Evolutionary conservation across 495 filamentous ascomycete species (phyloP), one percentile per base, ranked within the genome.

Genomic region (Xylaria telfairii): DNA sequence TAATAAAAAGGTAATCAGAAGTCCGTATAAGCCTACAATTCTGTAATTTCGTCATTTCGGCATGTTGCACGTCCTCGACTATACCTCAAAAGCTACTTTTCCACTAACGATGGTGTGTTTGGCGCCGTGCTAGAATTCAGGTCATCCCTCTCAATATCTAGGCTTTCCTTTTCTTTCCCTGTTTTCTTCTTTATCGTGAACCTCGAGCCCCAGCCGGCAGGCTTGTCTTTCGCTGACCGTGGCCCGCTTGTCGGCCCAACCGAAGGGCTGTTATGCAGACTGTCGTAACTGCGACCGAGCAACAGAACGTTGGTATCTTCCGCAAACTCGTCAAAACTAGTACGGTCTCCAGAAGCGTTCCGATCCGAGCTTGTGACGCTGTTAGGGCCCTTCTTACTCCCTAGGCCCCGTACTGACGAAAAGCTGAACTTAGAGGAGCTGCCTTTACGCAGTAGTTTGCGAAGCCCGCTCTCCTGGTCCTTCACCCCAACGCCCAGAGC

Each of bases 371-470:
- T 78, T 49, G 79, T 77, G 2, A 78, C 80, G 56, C 77, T 86
- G 73, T 83, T 80, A 8, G 84, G 81, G 3, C 86, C 87, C 69
- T 90, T 91, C 78, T 91, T 92, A 61, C 89, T 87, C 72, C 92
- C 90, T 17, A 86, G 72, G 15, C 83, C 82, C 5, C 76, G 70
- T n/a, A 78, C 76, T 72, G 90, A 92, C 7, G 91, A 87, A 28
- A 90, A 80, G 75, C 89, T 91, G 80, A 94, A 94, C 79, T 94
- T 95, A 78, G 90, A 88, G 24, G 91, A 92, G 80, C 90, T 92
- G 67, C 92, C 88, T 76, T 95, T 95, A 59, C 92, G 90, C 28
- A 92, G 90, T 70, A 95, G 87, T 76, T 93, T 92, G 70, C 90
- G 87, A 49, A 93, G 86, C 4, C 89, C 84, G 67, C 81, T 83